These are phyloP conservation scores for Candida morakotiae DNA, from an alignment of 805 yeast species.

Conservation along the genomic window DNA sequence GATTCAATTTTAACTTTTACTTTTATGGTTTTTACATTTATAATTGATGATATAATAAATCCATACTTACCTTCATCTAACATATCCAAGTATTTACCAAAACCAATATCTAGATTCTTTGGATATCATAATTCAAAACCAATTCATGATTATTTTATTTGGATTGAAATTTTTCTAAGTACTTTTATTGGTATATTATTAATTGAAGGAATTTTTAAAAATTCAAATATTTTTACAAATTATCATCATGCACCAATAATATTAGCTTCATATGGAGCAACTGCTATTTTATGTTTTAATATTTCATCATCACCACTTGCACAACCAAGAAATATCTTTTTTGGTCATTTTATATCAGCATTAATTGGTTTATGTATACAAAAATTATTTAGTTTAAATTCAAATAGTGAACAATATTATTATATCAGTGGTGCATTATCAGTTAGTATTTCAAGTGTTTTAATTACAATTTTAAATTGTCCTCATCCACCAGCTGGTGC, in stretches of 20 bases:
- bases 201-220: conserved; percentile 44
- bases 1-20: too few relatives aligned
- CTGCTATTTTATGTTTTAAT: conserved; percentile 57
- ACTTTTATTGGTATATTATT: conserved; percentile 44
- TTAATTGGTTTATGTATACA: conserved; percentile 51
- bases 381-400: conserved; percentile 48
- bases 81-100: conserved; percentile 25
- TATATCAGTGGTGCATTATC: conserved; percentile 59
- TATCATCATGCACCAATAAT: conserved; percentile 46
- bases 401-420: conserved; percentile 40
- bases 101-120: conserved; percentile 28
- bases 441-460: conserved; percentile 50
- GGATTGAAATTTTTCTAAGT: conserved; percentile 45
- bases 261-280: conserved; percentile 59
- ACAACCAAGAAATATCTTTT: conserved; percentile 57
- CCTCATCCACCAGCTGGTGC: conserved; percentile 77
- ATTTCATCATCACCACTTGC: conserved; percentile 54
- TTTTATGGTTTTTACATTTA: conserved; percentile 32
- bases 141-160: conserved; percentile 34
- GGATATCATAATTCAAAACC: conserved; percentile 34
- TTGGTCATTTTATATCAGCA: conserved; percentile 54
- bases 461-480: conserved; percentile 50
- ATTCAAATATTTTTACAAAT: conserved; percentile 28
- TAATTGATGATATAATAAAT: conserved; percentile 29
- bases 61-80: conserved; percentile 26